Conservation (phyloP, 306 rosid species). For the peach (Prunus persica) region DNA sequence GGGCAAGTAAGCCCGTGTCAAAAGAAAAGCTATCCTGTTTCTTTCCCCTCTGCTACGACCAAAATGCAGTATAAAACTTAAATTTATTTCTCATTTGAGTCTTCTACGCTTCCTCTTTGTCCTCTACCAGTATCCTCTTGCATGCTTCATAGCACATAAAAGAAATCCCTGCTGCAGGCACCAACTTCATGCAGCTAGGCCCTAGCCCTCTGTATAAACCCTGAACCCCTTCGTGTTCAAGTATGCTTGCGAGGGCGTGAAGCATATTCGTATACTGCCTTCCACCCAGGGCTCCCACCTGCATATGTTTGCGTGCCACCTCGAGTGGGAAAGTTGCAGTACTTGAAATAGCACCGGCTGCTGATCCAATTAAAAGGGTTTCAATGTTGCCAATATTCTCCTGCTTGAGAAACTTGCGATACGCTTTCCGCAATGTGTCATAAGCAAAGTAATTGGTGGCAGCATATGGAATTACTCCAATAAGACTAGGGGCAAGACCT, state of each 20-base stretch:
- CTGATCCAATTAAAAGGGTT: slow-evolving; percentile 91
- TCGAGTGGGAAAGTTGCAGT: slow-evolving; percentile 92
- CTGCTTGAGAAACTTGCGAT: slow-evolving; percentile 64
- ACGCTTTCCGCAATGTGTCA: slow-evolving; percentile 73
- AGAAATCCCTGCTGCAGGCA: slow-evolving; percentile 95
- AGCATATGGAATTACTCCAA: slow-evolving; percentile 90
- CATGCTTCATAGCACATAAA: slow-evolving; percentile 99
- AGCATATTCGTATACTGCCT: slow-evolving; percentile 72
- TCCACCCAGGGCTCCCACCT: slow-evolving; percentile 86
- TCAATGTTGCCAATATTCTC: slow-evolving; percentile 89
- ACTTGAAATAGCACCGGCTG: slow-evolving; percentile 91
- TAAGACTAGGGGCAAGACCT: slow-evolving; percentile 88
- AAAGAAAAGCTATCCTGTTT: slow-evolving; percentile 1
- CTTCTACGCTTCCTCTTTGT: slow-evolving; percentile 48
- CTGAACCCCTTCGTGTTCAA: slow-evolving; percentile 68
- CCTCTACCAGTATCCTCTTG: slow-evolving; percentile 74
- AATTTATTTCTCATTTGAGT: background rate
- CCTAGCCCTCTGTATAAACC: slow-evolving; percentile 88
- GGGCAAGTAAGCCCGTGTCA: slow-evolving; percentile 7
- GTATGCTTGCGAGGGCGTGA: slow-evolving; percentile 82
- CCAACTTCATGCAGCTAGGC: slow-evolving; percentile 95
- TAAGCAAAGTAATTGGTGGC: slow-evolving; percentile 89
- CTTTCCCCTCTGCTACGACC: slow-evolving; percentile 12
- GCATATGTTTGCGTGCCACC: slow-evolving; percentile 99
- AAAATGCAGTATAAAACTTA: background rate